Base-by-base conservation (phyloP, 495 filamentous ascomycete species). In the Annulohypoxylon stygium region DNA sequence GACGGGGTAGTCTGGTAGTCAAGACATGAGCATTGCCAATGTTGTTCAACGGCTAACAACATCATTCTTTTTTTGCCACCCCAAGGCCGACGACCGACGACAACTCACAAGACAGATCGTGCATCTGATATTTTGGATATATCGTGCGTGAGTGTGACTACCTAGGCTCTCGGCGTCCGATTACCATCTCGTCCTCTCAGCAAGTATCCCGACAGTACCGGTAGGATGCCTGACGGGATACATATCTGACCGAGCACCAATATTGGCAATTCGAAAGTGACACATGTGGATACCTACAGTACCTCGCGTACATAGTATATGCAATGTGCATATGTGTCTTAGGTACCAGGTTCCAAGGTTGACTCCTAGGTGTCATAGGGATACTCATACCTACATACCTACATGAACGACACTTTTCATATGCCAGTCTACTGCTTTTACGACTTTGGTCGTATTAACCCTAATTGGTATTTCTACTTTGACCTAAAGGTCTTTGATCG, bases 221-320 rank as follows among this genome's bases (percentile, higher is more conserved):
- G 43, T 20, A 41, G 14, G 58, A 43, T 36, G 57, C 20, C 37
- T 41, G 25, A 37, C 65, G 61, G 39, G 53, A 60, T 73, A 65
- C 36, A 37, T 43, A 59, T 23, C 65, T 73, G 51, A 73, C 71
- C 71, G 71, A 73, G 61, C 43, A 65, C 61, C 54, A 50, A 60
- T 61, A 61, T 39, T 16, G 65, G 59, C 45, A 68, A 69, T n/a
- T 37, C 51, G 5, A 26, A 54, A 25, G 64, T 67, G 23, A 60
- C 18, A 60, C 33, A 43, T 26, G 34, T 54, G 23, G 30, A 16
- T 65, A 65, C 62, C 34, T 65, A 36, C 6, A 26, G n/a, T 63
- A 45, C 62, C n/a, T 55, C 33, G 41, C 33, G 30, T 65, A 65
- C 62, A 16, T 65, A 45, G 45, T 36, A 9, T 54, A 70, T 43